Percentiles rank a stretch among this genome's conserved stretches.
phyloP scores from a whole-genome alignment of 768 basidiomycete genomes.

The Hericium rajendrae region DNA sequence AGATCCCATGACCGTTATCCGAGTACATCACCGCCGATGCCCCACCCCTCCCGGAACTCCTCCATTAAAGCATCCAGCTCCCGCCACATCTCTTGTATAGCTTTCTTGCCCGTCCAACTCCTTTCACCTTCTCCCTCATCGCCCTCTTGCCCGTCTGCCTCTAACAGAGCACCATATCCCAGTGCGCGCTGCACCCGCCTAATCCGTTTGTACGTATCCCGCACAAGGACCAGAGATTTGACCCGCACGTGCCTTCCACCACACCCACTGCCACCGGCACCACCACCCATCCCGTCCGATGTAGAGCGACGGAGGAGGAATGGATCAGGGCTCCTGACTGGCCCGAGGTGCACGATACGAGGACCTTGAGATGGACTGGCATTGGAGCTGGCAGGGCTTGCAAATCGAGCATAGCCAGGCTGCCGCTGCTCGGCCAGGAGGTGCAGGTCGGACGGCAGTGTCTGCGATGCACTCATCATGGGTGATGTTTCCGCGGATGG shows the following conservation, averaged over 20 bases:
- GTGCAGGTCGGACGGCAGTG: constrained; percentile 8
- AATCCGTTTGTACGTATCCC: constrained; percentile 50
- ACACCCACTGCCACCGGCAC: constrained; percentile 1
- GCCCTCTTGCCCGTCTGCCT: constrained; percentile 28
- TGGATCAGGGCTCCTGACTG: constrained; percentile 27
- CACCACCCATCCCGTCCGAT: constrained; percentile 5
- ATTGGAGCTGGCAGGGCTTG: constrained; percentile 24
- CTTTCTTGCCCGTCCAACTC: constrained; percentile 22
- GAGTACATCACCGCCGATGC: neutral
- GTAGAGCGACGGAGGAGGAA: constrained; percentile 5
- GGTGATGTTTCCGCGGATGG: constrained; percentile 39
- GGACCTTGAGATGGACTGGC: constrained; percentile 28
- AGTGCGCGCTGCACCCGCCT: constrained; percentile 51
- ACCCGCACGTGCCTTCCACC: constrained; percentile 20
- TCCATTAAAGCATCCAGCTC: constrained; percentile 16
- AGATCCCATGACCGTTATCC: too few relatives aligned
- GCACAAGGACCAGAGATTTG: constrained; percentile 41
- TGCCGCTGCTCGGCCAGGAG: constrained; percentile 20
- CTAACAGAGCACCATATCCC: constrained; percentile 53
- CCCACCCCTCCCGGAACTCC: constrained; percentile 7
- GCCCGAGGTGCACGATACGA: constrained; percentile 54
- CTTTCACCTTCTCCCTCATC: constrained; percentile 17
- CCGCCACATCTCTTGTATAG: constrained; percentile 8
- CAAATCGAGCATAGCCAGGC: constrained; percentile 33
- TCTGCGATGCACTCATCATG: constrained; percentile 21